Evolutionary conservation across 1,284 basidiomycete genomes (phyloP), one percentile per base, ranked within the genome.

Genomic region (Paramarasmius palmivorus): DNA sequence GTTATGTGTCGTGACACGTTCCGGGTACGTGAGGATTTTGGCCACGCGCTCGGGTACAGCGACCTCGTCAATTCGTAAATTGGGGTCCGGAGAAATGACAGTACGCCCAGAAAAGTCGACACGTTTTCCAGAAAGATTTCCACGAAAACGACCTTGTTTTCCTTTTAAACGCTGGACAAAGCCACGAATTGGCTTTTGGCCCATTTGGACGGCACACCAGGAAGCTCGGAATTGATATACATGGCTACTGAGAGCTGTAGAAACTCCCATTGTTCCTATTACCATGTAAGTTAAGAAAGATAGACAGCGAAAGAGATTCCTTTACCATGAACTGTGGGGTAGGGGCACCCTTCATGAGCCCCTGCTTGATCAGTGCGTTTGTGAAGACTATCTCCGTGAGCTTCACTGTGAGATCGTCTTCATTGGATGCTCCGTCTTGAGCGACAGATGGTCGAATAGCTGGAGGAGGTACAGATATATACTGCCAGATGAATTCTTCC

Each of bases 401-500:
- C 67, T 99, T 99, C 61, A 97, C 93, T 0, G 97, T 99, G 35
- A 99, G 78, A 68, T 99, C 97, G 64, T 99, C 97, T 74, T 99
- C 97, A 66, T 98, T 99, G 26, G 92, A 95, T 15, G 95, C 95
- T 12, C 91, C 93, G 64, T 99, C 97, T 69, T 99, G 97, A 0
- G 92, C 90, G 1, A 99, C 97, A 4, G 95, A 98, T 0, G 97
- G 97, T 41, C 97, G 87, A 55, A 99, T 99, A 68, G 93, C 97
- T 37, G 98, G 95, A 0, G 97, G 97, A 17, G 97, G 97, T 14
- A 99, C 97, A 32, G 95, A 97, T 15, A 99, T 88, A 71, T 99
- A 99, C 70, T 98, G 96, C 97, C 97, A 99, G 54, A 99, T 87
- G 67, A 96, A 98, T 68, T 98, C 92, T 73, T 99, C 97, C 2